Conservation (phyloP, 2,329 filamentous ascomycete genomes). For the Trichoderma aggressivum region DNA sequence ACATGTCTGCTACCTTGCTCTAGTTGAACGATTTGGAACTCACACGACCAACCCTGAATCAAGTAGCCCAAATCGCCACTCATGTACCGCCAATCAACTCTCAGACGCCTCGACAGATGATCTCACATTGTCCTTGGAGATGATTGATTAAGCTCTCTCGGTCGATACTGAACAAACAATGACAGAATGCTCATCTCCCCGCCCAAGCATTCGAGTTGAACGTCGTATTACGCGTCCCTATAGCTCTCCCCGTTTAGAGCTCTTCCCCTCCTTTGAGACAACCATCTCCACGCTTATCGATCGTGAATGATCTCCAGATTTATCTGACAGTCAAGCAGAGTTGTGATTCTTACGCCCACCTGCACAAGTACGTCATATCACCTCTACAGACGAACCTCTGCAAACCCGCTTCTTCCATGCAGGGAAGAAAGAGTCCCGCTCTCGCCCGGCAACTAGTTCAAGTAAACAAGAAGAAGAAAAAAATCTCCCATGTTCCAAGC, state of each 20-base stretch:
- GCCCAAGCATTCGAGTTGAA: neutral
- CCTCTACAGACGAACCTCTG: neutral
- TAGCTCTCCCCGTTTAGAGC: neutral
- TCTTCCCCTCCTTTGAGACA: neutral
- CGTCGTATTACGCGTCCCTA: neutral
- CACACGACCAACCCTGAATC: neutral
- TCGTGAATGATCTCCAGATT: neutral
- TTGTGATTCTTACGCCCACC: neutral
- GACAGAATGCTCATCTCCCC: neutral
- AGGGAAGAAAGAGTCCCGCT: neutral
- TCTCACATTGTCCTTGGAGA: neutral
- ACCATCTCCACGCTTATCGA: neutral
- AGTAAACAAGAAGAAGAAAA: neutral
- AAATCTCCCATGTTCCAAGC: neutral
- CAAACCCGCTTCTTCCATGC: neutral
- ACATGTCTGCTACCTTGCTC: neutral
- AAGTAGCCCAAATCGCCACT: neutral
- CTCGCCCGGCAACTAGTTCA: neutral
- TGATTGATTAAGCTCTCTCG: neutral
- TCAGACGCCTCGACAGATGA: neutral
- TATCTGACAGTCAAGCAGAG: neutral
- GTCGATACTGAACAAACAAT: neutral
- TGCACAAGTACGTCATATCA: neutral
- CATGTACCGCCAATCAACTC: neutral
- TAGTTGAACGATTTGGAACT: neutral